Evolutionary conservation across 495 filamentous ascomycete genomes (phyloP).

Genomic region (Annulohypoxylon maeteangense): DNA sequence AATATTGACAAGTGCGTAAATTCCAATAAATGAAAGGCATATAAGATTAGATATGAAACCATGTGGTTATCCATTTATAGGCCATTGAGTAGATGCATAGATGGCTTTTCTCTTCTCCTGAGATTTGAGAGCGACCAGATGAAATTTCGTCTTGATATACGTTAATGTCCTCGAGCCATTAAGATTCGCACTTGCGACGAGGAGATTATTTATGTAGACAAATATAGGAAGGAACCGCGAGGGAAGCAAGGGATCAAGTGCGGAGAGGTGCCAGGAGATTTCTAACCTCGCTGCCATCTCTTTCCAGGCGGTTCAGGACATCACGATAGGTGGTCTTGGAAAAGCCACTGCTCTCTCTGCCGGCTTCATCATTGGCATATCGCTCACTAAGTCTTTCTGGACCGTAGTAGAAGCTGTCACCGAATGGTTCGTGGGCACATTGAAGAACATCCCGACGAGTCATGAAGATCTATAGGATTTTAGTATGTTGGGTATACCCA

Average conservation of each 20-base stretch:
- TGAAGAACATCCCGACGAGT: slow-evolving; percentile 80
- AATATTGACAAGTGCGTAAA: slow-evolving; percentile 4
- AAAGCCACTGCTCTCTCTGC: slow-evolving; percentile 78
- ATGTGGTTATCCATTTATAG: neutral
- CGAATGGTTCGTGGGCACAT: slow-evolving; percentile 94
- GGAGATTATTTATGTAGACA: slow-evolving; percentile 1
- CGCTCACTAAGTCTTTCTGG: slow-evolving; percentile 83
- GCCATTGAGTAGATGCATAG: neutral
- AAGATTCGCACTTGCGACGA: slow-evolving; percentile 30
- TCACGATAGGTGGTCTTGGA: slow-evolving; percentile 77
- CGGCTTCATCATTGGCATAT: slow-evolving; percentile 77
- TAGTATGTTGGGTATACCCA: slow-evolving; percentile 1
- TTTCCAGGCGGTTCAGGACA: slow-evolving; percentile 76
- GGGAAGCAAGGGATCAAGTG: neutral
- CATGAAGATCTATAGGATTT: slow-evolving; percentile 83
- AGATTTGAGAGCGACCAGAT: neutral
- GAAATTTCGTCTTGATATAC: neutral
- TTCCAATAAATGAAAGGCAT: neutral
- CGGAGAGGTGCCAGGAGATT: slow-evolving; percentile 24
- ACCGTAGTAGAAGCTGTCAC: slow-evolving; percentile 95
- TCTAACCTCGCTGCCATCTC: slow-evolving; percentile 67
- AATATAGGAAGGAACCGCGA: neutral
- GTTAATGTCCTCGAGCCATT: neutral
- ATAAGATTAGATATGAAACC: neutral
- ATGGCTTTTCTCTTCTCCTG: neutral